Conservation (phyloP, 192 early-diverging fungal genomes). For the Phlyctochytrium arcticum region DNA sequence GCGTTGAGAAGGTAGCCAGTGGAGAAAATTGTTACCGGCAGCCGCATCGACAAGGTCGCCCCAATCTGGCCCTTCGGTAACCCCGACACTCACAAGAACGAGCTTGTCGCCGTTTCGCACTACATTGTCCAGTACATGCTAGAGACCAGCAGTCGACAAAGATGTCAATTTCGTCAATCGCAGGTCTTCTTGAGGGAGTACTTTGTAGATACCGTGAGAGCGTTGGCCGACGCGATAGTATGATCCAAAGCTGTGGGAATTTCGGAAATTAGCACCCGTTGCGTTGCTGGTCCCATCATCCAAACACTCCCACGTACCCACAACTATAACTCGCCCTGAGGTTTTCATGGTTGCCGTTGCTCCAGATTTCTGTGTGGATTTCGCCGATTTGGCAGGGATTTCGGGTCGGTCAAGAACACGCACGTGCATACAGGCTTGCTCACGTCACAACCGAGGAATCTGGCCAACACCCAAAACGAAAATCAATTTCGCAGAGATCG, state of each 20-base stretch:
- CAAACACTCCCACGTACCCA: no score
- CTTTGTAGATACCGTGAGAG: not conserved
- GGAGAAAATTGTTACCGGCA: not conserved
- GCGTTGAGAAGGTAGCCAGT: no score
- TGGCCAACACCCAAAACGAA: no score
- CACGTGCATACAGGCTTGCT: no score
- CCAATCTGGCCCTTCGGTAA: slow-evolving; percentile 3
- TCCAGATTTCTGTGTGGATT: no score
- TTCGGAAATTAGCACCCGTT: not conserved
- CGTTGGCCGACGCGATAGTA: not conserved
- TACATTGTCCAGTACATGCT: slow-evolving; percentile 10
- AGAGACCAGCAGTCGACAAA: not conserved
- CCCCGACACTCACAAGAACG: slow-evolving; percentile 12
- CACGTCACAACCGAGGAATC: no score
- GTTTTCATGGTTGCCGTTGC: not conserved
- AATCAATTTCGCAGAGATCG: no score
- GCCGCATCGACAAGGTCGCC: not conserved
- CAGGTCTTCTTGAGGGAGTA: not conserved
- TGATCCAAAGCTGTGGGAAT: slow-evolving; percentile 1
- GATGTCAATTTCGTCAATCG: not conserved
- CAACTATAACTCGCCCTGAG: not conserved
- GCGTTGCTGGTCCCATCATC: no score
- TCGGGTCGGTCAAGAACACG: no score
- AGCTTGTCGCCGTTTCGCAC: not conserved
- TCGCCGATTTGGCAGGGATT: no score